Conservation (phyloP, 1,139 yeast species). For the Saccharomycopsis crataegensis region DNA sequence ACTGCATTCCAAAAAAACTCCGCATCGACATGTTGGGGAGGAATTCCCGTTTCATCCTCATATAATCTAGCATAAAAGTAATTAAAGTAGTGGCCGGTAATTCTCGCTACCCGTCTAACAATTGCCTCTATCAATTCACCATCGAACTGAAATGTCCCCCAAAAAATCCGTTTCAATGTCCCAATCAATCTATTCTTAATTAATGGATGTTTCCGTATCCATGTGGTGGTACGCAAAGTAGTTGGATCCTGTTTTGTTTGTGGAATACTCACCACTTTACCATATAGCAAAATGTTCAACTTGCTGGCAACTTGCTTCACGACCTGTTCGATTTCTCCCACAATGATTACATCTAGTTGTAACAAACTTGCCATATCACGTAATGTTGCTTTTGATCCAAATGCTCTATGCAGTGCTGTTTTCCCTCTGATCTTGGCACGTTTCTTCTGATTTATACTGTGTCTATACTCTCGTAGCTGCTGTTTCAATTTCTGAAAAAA, state of each 20-base stretch:
- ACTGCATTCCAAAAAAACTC: no score
- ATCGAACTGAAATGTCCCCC: slow-evolving; percentile 13
- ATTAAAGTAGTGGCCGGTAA: slow-evolving; percentile 10
- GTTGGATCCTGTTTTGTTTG: not conserved
- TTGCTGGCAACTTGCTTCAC: slow-evolving; percentile 7
- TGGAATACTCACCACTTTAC: not conserved
- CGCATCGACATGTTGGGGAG: no score
- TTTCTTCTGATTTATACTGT: no score
- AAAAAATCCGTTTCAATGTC: slow-evolving; percentile 16
- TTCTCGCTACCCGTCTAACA: slow-evolving; percentile 15
- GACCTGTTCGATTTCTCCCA: slow-evolving; percentile 9
- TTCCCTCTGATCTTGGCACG: not conserved
- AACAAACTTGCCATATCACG: slow-evolving; percentile 5
- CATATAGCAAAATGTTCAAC: slow-evolving; percentile 10
- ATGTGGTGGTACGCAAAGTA: slow-evolving; percentile 13
- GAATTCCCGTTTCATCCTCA: no score
- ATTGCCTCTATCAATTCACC: slow-evolving; percentile 10
- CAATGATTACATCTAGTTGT: slow-evolving; percentile 4
- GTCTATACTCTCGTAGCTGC: no score
- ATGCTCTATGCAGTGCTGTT: not conserved
- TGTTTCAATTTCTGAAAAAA: no score
- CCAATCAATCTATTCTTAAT: slow-evolving; percentile 11
- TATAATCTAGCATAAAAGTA: not conserved
- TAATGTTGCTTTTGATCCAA: slow-evolving; percentile 2
- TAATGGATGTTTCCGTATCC: slow-evolving; percentile 8